Conservation (phyloP, 495 filamentous ascomycete genomes). For the Neurospora sp. region DNA sequence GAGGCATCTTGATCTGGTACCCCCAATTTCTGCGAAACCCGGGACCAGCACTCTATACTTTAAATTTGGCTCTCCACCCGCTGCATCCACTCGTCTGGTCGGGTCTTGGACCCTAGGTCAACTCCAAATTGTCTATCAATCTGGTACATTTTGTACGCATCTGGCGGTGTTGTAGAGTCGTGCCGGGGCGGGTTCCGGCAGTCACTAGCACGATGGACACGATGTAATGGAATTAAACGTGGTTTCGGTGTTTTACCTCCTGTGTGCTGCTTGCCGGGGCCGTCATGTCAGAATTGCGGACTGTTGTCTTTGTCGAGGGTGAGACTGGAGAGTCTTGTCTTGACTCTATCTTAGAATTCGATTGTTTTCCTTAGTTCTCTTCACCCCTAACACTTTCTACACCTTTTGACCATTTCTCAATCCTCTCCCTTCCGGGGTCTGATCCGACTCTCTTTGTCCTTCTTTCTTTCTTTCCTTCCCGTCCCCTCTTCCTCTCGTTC, state of each 20-base stretch:
- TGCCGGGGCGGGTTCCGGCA: background rate
- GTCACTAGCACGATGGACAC: background rate
- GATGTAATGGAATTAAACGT: background rate
- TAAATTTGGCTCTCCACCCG: background rate
- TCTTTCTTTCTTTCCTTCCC: background rate
- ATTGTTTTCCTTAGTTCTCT: background rate
- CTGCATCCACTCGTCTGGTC: background rate
- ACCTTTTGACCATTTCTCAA: background rate
- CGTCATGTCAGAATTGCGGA: background rate
- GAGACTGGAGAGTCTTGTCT: background rate
- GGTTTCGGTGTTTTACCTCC: background rate
- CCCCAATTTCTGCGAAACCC: background rate
- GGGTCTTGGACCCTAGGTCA: background rate
- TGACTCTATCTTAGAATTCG: background rate
- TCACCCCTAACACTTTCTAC: background rate
- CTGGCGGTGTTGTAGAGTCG: background rate
- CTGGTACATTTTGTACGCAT: background rate
- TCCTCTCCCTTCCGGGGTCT: background rate
- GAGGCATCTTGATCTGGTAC: background rate
- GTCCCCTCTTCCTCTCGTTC: background rate
- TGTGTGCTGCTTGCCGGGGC: background rate
- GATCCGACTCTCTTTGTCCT: background rate
- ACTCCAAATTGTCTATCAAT: background rate
- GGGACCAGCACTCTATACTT: background rate
- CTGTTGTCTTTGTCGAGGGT: background rate